A percentile compares a stretch with the other conserved stretches of the same genome.
Evolutionary conservation across 257 asterid species (phyloP).

Genomic region (Osmanthus fragrans): DNA sequence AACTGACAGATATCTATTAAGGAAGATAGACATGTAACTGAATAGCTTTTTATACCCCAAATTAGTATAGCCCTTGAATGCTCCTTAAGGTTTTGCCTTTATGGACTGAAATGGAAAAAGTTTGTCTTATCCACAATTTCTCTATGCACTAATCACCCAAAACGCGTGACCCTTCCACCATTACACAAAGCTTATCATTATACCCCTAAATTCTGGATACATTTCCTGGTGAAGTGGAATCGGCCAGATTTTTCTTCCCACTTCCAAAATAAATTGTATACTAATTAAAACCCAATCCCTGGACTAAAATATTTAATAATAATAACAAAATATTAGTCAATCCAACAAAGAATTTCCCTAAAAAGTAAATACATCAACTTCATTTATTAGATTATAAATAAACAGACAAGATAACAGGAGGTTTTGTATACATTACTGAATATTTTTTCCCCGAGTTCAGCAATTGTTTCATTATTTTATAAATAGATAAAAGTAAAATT

Average conservation of each 20-base stretch:
- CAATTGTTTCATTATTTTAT: background rate
- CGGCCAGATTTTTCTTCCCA: constrained; percentile 8
- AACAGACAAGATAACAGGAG: background rate
- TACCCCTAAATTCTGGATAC: constrained; percentile 31
- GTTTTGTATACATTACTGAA: background rate
- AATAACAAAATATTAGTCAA: constrained; percentile 7
- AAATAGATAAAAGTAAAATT: background rate
- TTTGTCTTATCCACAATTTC: constrained; percentile 24
- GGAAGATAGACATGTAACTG: constrained; percentile 11
- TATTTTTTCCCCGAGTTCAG: background rate
- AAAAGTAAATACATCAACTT: constrained; percentile 16
- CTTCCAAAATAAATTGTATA: constrained; percentile 15
- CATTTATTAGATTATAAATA: background rate
- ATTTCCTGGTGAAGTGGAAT: constrained; percentile 26
- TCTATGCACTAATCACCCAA: constrained; percentile 26
- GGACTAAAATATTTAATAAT: background rate
- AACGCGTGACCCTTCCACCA: constrained; percentile 29
- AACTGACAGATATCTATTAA: background rate
- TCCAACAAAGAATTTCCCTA: background rate
- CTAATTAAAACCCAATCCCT: constrained; percentile 15
- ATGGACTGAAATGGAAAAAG: constrained; percentile 33
- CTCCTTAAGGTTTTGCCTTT: constrained; percentile 27
- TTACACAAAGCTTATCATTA: constrained; percentile 25
- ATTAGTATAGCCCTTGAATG: constrained; percentile 25
- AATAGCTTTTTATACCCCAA: constrained; percentile 20